Conservation (phyloP, 2,329 filamentous ascomycete genomes). For the Didymella exigua region DNA sequence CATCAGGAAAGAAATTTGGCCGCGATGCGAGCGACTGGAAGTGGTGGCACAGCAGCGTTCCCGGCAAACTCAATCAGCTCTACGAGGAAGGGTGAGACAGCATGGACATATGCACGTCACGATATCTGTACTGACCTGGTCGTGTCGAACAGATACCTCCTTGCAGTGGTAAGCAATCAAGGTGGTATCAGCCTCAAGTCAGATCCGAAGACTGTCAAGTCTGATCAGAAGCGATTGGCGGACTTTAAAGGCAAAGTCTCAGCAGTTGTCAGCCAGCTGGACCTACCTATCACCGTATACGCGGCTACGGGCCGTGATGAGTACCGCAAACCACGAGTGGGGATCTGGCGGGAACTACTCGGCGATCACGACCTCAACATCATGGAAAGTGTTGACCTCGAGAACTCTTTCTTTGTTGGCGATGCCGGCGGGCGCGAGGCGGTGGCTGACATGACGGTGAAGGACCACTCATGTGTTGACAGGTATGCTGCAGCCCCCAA, state of each 20-base stretch:
- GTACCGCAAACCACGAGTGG: slow-evolving; percentile 83
- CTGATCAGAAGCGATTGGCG: slow-evolving; percentile 68
- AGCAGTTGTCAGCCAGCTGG: slow-evolving; percentile 71
- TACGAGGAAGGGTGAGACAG: slow-evolving; percentile 68
- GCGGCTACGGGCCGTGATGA: slow-evolving; percentile 83
- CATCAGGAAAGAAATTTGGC: slow-evolving; percentile 80
- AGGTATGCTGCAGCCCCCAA: slow-evolving; percentile 50
- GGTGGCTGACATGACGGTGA: slow-evolving; percentile 48
- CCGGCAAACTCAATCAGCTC: slow-evolving; percentile 68
- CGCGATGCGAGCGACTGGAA: slow-evolving; percentile 81
- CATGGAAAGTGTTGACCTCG: slow-evolving; percentile 66
- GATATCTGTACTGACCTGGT: slow-evolving; percentile 12
- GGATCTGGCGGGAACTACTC: slow-evolving; percentile 81
- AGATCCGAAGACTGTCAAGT: slow-evolving; percentile 72
- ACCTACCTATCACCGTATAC: slow-evolving; percentile 80
- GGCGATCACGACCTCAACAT: slow-evolving; percentile 57
- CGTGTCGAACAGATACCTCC: slow-evolving; percentile 62
- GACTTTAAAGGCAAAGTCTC: slow-evolving; percentile 85
- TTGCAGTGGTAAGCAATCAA: slow-evolving; percentile 89
- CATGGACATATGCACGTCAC: not conserved
- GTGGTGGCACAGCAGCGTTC: slow-evolving; percentile 84
- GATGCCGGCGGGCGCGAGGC: slow-evolving; percentile 71
- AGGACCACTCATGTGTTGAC: slow-evolving; percentile 66
- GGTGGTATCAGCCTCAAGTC: slow-evolving; percentile 77
- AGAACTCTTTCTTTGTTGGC: slow-evolving; percentile 81